Evolutionary conservation across 2,329 filamentous ascomycete species (phyloP), one percentile per base, ranked within the genome.

Genomic region (Neocucurbitaria cava): DNA sequence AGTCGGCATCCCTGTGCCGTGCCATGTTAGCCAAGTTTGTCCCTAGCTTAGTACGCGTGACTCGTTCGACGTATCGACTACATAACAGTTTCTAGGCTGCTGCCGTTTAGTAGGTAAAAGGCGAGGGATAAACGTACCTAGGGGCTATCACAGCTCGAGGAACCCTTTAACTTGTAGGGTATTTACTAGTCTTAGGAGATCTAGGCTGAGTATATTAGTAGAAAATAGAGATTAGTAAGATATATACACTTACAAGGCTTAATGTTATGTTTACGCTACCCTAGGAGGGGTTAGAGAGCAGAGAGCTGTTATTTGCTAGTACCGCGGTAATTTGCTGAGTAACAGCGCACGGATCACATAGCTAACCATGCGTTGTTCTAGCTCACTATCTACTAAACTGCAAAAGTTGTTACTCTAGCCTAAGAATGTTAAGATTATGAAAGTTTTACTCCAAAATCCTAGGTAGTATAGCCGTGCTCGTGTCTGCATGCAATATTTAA

Each of bases 1-100:
- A 1, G 64, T 30, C 1, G 66, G 65, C 70, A 73, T 74, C 11
- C 26, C 52, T n/a, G 21, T 8, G 3, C 40, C 47, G 46, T 44
- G 31, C 36, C 15, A 50, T 49, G 46, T 66, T 60, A 64, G 51
- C 40, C 17, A 39, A 28, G 13, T 6, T 15, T 17, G 31, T 35
- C 13, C 15, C 9, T 17, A 35, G 13, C 13, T 8, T n/a, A n/a
- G 4, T 35, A 17, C 18, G 17, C 9, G 5, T 38, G 20, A 4
- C 20, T 10, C 20, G 5, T 11, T 18, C 15, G 11, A 18, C 33
- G 4, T 38, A 1, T 17, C 13, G 8, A 38, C 5, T 11, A 15
- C 20, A 15, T 4, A 15, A 11, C 28, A 31, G 28, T 31, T 31
- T 31, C 5, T 31, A 1, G 28, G 28, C 28, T 31, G 11, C 28